Evolutionary conservation across 345 rosid genomes (phyloP), one percentile per base, ranked within the genome.

Genomic region (Pugionium cornutum): DNA sequence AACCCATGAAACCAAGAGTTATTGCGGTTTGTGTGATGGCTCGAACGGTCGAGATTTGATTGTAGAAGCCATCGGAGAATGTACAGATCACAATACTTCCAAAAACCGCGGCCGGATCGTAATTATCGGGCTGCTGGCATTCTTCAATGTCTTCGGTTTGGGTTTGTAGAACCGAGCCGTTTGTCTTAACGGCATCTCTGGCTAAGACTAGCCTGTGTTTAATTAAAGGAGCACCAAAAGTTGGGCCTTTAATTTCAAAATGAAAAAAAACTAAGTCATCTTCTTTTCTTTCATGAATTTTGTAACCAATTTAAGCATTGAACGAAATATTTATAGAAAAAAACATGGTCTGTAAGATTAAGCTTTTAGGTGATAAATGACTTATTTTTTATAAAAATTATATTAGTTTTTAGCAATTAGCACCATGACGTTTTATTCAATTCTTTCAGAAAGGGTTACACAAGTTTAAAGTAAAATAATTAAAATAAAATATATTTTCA

Each of bases 51-150:
- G 97, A 92, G 5, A 76, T 80, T 9, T 57, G 79, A 45, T 82
- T 83, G 52, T 68, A 70, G 81, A 92, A 92, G 27, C 97, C 97
- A 2, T 72, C 72, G 0, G 97, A 89, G 78, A 83, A 92, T 43
- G 82, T 78, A 74, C 98, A 89, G 3, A 89, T 76, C 30, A 86
- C 86, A 44, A 89, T 73, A 57, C 85, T 77, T 7, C 82, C 89
- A 42, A 37, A 47, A 43, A 88, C 98, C 8, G 30, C 3, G 7
- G 29, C 47, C 1, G 84, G 85, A 49, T 89, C 80, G 26, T 89
- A 77, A 47, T 86, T 77, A 18, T 83, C 92, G 0, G 89, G 91
- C 61, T 53, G 45, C 50, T 92, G 91, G 45, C 98, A 92, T 74
- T 92, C 98, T 62, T 92, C 96, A 4, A 73, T 46, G 69, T 83